Evolutionary conservation across 2,329 filamentous ascomycete species (phyloP), one percentile per base, ranked within the genome.

Genomic region (Dactylellina haptotyla): DNA sequence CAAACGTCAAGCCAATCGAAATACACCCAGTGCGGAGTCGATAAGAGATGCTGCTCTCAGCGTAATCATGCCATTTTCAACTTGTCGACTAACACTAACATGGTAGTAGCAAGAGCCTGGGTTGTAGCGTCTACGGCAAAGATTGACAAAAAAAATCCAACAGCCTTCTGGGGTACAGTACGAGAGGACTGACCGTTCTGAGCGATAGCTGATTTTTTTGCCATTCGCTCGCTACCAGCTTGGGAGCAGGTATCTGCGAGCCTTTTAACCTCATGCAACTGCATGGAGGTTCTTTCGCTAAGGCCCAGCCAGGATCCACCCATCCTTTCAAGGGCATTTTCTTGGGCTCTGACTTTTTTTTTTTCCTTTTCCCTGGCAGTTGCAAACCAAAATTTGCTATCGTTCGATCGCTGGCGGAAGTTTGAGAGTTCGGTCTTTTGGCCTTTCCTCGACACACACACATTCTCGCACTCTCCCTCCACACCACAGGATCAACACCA

Each of bases 401-500:
- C 64, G 32, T 45, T 64, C 61, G 53, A 67, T 59, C 45, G 46
- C 37, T 69, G 54, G 6, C 14, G 28, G 23, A 28, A 41, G 37
- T 20, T 48, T 46, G 18, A 12, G 41, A 18, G 41, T 46, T 23
- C 30, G 50, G 64, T 39, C n/a, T 54, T 34, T 59, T 54, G 54
- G 64, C 39, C 56, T 43, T 54, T 51, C 58, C 56, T 69, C 64
- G 51, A 69, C 66, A 45, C 57, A 43, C 46, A 54, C 50, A 45
- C 62, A 23, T 53, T 18, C 37, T 10, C 46, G 25, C 46, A 51
- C 41, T 20, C 41, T 20, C 16, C 43, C 23, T 59, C 59, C 69
- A 61, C 67, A 63, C 69, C 69, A 73, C 69, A 73, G 69, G 69
- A 73, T 73, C 59, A 72, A 64, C 67, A 59, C 69, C 69, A 73